Evolutionary conservation across 1,284 basidiomycete genomes (phyloP), one percentile per base, ranked within the genome.

Genomic region (Xanthoconium separans): DNA sequence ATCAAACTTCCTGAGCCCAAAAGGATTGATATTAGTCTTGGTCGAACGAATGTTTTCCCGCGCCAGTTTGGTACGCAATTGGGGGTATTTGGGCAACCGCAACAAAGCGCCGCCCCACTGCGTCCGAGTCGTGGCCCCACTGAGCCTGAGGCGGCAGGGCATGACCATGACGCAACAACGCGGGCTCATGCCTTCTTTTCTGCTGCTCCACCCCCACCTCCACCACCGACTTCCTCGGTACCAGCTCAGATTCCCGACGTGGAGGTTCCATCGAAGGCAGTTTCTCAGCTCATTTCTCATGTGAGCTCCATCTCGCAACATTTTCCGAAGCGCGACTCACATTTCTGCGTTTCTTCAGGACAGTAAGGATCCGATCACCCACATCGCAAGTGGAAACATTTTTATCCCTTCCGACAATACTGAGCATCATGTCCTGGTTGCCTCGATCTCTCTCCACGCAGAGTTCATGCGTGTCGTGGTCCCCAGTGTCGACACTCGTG

Each of bases 1-100:
- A 54, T 61, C 20, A 47, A 52, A 36, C 44, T 67, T 1, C 65
- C 65, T 9, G 61, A 65, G 51, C 62, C 64, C 11, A 63, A 63
- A 50, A 55, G 33, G 42, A 54, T 54, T 2, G 48, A 60, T 16
- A 51, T 65, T 9, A 46, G 59, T 39, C 61, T 59, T 10, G 39
- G 27, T 29, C 34, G 27, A 13, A 37, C 11, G 11, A 48, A 6
- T 7, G 0, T 10, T 10, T 50, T 27, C 30, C 22, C 22, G 4
- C 27, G 15, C 2, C 33, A 12, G 6, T 31, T 10, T 12, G 9
- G 22, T 4, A 22, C 22, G 22, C 22, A 22, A 22, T 22, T 22
- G 2, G 22, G 22, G 22, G 22, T 22, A 22, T 22, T 22, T 22
- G 22, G 22, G 22, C 3, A 2, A 22, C 22, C 22, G 22, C 22